A percentile compares a stretch with the other conserved stretches of the same genome.
These are phyloP conservation scores for Aspergillus nidulans DNA, from an alignment of 495 filamentous ascomycete genomes.

Conservation along the genomic window DNA sequence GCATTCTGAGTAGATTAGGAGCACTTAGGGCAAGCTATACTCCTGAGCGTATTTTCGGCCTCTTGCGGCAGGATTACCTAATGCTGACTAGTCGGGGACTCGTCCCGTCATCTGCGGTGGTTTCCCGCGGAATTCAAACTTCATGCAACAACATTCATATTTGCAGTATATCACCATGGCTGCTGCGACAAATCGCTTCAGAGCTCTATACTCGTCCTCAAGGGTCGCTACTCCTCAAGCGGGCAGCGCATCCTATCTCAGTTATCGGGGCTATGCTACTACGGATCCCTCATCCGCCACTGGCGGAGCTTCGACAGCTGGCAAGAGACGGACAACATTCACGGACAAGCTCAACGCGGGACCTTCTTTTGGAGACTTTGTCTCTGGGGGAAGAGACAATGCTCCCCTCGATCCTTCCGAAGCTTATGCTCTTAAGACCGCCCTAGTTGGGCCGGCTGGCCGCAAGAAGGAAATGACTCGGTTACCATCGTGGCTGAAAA, in stretches of 20 bases:
- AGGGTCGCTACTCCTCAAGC: conserved; percentile 18
- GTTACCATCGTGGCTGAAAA: conserved; percentile 92
- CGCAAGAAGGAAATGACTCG: conserved; percentile 82
- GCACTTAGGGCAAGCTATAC: too few species aligned
- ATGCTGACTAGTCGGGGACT: conserved; percentile 9
- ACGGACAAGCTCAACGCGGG: conserved; percentile 74
- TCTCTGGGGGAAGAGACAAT: conserved; percentile 46
- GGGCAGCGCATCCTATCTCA: conserved; percentile 15
- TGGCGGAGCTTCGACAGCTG: conserved; percentile 24
- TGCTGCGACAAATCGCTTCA: conserved; percentile 32
- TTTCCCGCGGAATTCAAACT: conserved; percentile 30
- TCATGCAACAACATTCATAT: conserved; percentile 7
- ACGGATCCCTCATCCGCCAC: conserved; percentile 38
- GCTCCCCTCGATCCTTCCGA: conserved; percentile 58
- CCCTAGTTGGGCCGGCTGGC: conserved; percentile 73
- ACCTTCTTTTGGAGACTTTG: conserved; percentile 81
- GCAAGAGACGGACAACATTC: conserved; percentile 60
- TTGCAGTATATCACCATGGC: conserved; percentile 10
- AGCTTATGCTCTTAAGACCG: conserved; percentile 63
- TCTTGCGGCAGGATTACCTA: conserved; percentile 6
- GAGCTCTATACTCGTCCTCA: conserved; percentile 32
- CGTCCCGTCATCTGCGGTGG: conserved; percentile 8
- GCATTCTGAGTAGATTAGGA: background rate
- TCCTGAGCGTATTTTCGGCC: too few species aligned
- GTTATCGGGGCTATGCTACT: conserved; percentile 37